Evolutionary conservation across 2,329 filamentous ascomycete species (phyloP).

Genomic region (Penicillium sp.): DNA sequence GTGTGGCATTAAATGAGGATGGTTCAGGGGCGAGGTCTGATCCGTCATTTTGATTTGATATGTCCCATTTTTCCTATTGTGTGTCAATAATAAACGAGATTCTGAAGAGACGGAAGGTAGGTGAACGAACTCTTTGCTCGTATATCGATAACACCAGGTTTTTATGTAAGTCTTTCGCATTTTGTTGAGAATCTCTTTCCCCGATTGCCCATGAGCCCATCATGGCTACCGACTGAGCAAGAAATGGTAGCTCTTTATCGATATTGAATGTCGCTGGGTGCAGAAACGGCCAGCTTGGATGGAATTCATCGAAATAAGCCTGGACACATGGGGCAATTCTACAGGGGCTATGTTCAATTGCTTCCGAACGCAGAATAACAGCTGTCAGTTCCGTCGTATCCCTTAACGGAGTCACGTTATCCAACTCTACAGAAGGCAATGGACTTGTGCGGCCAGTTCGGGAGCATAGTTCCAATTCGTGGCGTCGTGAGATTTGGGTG

Average conservation of each 20-base stretch:
- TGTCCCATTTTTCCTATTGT: slow-evolving; percentile 5
- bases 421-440: not conserved
- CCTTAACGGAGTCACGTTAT: not conserved
- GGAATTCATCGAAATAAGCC: slow-evolving; percentile 27
- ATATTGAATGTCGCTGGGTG: slow-evolving; percentile 19
- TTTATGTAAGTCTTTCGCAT: slow-evolving; percentile 21
- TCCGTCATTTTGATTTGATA: not conserved
- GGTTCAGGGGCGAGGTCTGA: not conserved
- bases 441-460: not conserved
- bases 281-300: slow-evolving; percentile 27
- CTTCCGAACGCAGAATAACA: not conserved
- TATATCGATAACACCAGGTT: slow-evolving; percentile 16
- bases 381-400: not conserved
- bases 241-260: slow-evolving; percentile 16
- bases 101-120: no score
- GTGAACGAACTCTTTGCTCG: slow-evolving; percentile 19
- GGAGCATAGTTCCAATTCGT: not conserved
- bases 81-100: not conserved
- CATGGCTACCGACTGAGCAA: slow-evolving; percentile 25
- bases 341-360: not conserved
- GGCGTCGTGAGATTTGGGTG: not conserved
- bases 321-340: slow-evolving; percentile 6
- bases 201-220: slow-evolving; percentile 24
- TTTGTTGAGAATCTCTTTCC: slow-evolving; percentile 6
- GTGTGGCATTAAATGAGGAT: not conserved